Base-by-base conservation (phyloP, 352 stramenopile genomes). In the Globisporangium cylindrosporum region DNA sequence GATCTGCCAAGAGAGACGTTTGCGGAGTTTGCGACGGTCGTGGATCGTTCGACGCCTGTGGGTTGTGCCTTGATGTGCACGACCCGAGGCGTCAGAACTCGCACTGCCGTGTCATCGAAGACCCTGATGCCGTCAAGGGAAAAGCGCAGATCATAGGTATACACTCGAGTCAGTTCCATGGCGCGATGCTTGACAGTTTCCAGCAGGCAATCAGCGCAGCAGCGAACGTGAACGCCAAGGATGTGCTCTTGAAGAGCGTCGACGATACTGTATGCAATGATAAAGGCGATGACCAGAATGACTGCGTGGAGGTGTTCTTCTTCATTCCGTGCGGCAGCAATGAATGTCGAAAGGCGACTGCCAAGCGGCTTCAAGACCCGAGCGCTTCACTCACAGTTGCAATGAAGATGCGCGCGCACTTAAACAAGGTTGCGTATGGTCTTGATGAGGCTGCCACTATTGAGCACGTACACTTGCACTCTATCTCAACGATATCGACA, bases 21-120 rank as follows among this genome's bases (percentile, higher is more conserved):
- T 82, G 75, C 46, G 75, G 75, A 0, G 51, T 79, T 8, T 82
- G 75, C 49, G 71, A 62, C 38, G 70, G 75, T 25, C 73, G 72
- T 29, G 73, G 75, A 0, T 79, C 75, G 10, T 80, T 82, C 22
- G 75, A 82, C 60, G 68, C 68, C 9, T 82, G 75, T 36, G 75
- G 75, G 2, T 38, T 82, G 7, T 82, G 75, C 53, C 62, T 79
- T 20, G 73, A 81, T n/a, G 69, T 60, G 1, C 56, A 59, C 15
- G 74, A 82, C 29, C 73, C 70, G 7, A 55, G 73, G 4, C 70
- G 73, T 2, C 73, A 82, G 64, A 79, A 74, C 18, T 70, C 68
- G 29, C 65, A 43, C 3, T 82, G 75, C 22, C 73, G 66, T 10
- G 65, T 78, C 22, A 67, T 74, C 5, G 66, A 79, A 36, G 75